These are phyloP conservation scores for Isabelozyma rhagii DNA, from an alignment of 805 yeast genomes.

Conservation along the genomic window DNA sequence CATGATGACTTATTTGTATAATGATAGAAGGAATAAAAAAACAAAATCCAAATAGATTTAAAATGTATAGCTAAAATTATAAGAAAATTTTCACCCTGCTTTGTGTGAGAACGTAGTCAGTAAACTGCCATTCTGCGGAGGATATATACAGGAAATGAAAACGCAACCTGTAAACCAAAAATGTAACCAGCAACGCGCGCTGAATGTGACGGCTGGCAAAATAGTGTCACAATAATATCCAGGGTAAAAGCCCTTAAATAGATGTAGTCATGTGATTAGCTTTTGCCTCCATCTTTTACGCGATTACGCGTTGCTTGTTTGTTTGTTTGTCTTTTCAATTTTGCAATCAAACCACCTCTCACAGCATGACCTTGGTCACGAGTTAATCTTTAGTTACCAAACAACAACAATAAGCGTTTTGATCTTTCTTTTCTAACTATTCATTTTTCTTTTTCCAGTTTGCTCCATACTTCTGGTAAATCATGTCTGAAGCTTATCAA, in stretches of 20 bases:
- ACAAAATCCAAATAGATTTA: slow-evolving; percentile 12
- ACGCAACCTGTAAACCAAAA: neutral
- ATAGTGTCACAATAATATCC: neutral
- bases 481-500: slow-evolving; percentile 19
- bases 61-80: slow-evolving; percentile 2
- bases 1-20: slow-evolving; percentile 51
- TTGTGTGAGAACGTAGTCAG: neutral
- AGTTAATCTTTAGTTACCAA: neutral
- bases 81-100: slow-evolving; percentile 14
- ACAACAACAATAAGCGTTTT: neutral
- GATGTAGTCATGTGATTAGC: neutral
- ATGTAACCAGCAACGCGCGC: neutral
- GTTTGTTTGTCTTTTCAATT: neutral
- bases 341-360: neutral
- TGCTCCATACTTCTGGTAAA: neutral
- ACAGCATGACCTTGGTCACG: neutral
- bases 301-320: neutral
- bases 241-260: neutral
- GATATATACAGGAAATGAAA: neutral
- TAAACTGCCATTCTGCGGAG: neutral
- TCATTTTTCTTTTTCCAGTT: too few relatives aligned
- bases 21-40: slow-evolving; percentile 9
- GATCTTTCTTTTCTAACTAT: neutral
- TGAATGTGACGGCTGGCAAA: neutral
- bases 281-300: neutral